phyloP scores from a whole-genome alignment of 768 basidiomycete genomes.

The Collybiopsis confluens region DNA sequence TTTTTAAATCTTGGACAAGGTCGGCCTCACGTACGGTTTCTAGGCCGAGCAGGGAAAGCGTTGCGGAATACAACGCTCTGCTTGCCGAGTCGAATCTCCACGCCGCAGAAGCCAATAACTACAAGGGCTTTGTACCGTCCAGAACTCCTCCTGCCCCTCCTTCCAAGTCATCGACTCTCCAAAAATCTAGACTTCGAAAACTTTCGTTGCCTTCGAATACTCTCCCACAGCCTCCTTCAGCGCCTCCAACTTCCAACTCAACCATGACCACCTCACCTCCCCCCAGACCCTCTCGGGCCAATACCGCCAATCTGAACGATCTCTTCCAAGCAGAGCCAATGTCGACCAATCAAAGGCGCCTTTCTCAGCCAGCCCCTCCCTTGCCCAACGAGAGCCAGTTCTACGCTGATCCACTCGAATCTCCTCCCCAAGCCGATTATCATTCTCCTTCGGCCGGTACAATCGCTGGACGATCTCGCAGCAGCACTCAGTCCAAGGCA shows the following conservation, averaged over 20 bases:
- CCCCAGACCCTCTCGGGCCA: conserved; percentile 77
- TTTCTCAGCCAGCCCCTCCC: conserved; percentile 1
- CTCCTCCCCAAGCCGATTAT: conserved; percentile 26
- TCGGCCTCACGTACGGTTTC: neutral
- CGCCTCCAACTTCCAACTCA: conserved; percentile 23
- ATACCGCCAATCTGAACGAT: conserved; percentile 79
- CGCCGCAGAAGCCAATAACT: conserved; percentile 44
- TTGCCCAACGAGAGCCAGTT: conserved; percentile 22
- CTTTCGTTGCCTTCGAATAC: conserved; percentile 41
- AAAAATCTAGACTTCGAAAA: conserved; percentile 58
- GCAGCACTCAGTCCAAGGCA: conserved; percentile 39
- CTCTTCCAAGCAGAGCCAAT: conserved; percentile 40
- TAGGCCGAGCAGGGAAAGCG: conserved; percentile 53
- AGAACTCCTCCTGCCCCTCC: conserved; percentile 22
- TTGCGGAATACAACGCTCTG: conserved; percentile 74
- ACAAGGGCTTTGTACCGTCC: conserved; percentile 31
- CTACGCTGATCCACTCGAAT: conserved; percentile 42
- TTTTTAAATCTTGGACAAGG: neutral
- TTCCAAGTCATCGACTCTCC: conserved; percentile 39
- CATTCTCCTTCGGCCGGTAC: neutral
- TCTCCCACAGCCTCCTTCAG: conserved; percentile 24
- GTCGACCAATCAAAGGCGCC: neutral
- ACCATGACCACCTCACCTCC: conserved; percentile 51
- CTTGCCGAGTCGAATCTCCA: conserved; percentile 56
- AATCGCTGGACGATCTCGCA: conserved; percentile 33